phyloP scores from a whole-genome alignment of 345 rosid genomes.

The Salix suchowensis region DNA sequence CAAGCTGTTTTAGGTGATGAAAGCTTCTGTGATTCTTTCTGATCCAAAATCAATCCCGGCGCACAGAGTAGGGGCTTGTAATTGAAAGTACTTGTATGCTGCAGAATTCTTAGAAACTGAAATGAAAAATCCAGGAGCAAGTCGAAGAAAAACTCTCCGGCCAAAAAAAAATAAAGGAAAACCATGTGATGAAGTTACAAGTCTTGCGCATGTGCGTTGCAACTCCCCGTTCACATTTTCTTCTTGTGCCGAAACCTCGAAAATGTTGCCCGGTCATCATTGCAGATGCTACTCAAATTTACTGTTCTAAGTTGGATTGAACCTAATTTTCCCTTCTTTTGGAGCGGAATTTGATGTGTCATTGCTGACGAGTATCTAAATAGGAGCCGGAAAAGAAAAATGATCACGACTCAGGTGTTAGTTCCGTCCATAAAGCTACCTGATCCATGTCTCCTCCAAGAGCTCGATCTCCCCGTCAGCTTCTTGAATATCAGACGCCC shows the following conservation, averaged over 20 bases:
- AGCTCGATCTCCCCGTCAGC: background rate
- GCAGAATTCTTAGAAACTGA: no score
- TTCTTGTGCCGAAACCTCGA: background rate
- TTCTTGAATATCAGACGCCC: background rate
- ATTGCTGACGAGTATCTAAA: background rate
- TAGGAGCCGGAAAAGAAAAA: constrained; percentile 11
- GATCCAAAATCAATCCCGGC: no score
- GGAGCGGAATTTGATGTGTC: background rate
- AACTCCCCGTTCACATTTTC: background rate
- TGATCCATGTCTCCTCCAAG: background rate
- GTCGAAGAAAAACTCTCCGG: background rate
- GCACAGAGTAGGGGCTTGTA: no score
- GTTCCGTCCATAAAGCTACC: background rate
- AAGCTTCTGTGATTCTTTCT: no score
- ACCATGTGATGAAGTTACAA: background rate
- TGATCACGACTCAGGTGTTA: background rate
- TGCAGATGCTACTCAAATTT: background rate
- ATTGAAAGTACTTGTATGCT: no score
- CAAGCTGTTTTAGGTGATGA: no score
- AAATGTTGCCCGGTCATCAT: no score
- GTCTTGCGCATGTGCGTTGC: background rate
- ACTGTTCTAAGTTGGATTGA: background rate
- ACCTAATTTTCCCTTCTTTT: background rate
- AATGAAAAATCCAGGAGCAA: background rate
- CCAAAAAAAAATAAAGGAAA: background rate